Conservation (phyloP, 108 stramenopile genomes). For the Parietichytrium sp. region DNA sequence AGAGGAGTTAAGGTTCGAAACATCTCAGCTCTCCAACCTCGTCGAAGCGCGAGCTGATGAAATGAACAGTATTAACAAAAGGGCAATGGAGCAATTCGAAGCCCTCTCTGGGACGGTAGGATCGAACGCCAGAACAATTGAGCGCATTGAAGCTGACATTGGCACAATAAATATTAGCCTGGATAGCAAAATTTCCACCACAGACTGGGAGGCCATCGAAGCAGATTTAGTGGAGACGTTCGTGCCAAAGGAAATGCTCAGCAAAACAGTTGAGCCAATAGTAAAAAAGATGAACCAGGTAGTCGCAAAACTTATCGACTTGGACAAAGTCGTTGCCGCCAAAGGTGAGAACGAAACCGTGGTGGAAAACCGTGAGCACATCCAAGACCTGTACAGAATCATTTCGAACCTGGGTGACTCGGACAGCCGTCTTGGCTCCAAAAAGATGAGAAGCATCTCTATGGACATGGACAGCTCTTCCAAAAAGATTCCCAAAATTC, state of each 20-base stretch:
- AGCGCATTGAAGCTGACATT: neutral
- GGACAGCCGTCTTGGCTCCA: neutral
- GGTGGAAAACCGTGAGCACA: constrained; percentile 11
- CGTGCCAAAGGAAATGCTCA: neutral
- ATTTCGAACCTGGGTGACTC: neutral
- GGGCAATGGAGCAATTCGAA: neutral
- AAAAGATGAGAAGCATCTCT: neutral
- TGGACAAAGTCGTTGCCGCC: neutral
- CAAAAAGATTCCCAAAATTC: neutral
- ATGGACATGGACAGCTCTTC: neutral
- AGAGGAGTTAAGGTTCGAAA: no score
- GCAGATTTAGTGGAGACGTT: neutral
- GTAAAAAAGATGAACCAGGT: constrained; percentile 16
- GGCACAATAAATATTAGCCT: neutral
- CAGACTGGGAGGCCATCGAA: constrained; percentile 21
- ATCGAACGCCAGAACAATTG: neutral
- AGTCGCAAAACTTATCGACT: neutral
- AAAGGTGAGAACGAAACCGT: constrained; percentile 19
- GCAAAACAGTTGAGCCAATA: constrained; percentile 14
- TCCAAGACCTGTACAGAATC: neutral
- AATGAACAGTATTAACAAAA: no score
- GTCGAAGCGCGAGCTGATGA: no score
- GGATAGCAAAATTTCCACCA: neutral
- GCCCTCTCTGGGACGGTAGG: neutral
- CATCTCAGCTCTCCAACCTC: no score